Evolutionary conservation across 768 basidiomycete genomes (phyloP), one percentile per base, ranked within the genome.

Genomic region (Amanita inopinata): DNA sequence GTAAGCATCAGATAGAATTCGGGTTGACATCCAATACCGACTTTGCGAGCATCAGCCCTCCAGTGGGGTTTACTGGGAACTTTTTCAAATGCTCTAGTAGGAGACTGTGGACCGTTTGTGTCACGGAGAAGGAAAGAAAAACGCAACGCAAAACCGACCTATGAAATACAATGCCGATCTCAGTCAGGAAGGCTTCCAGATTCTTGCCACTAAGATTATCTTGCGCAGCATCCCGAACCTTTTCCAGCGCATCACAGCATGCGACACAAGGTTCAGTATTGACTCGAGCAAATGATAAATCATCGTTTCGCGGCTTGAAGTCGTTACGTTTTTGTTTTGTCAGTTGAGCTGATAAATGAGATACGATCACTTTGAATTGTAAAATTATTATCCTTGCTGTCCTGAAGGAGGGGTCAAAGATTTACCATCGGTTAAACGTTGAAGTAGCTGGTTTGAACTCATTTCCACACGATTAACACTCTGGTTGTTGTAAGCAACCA

Each of bases 31-130:
- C 41, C 23, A n/a, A 7, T 3, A 67, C 80, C 47, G 50, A 93
- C 92, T 98, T 99, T 17, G 96, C 94, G 30, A 99, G 80, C 89
- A 98, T 94, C 39, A 99, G 67, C 11, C 94, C 96, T 31, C 96
- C 96, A 1, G 92, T 91, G 0, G 93, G 92, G 51, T 84, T 96
- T 40, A 99, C 92, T 2, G 91, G 88, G 65, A 97, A 98, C 62
- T 90, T 97, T 55, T 86, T 84, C 43, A 96, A 70, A 57, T 99
- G 96, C 30, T 98, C 96, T 37, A 99, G 71, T 4, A 99, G 73
- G 9, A 93, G 70, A 46, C 94, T 96, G 36, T 17, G 24, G 51
- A 20, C 23, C 5, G 32, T 36, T 49, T 18, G 19, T 15, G 14
- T 14, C 43, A 47, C 38, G 17, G 14, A 12, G 31, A n/a, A n/a